phyloP scores from a whole-genome alignment of 805 yeast species.

The Saturnispora quitensis region DNA sequence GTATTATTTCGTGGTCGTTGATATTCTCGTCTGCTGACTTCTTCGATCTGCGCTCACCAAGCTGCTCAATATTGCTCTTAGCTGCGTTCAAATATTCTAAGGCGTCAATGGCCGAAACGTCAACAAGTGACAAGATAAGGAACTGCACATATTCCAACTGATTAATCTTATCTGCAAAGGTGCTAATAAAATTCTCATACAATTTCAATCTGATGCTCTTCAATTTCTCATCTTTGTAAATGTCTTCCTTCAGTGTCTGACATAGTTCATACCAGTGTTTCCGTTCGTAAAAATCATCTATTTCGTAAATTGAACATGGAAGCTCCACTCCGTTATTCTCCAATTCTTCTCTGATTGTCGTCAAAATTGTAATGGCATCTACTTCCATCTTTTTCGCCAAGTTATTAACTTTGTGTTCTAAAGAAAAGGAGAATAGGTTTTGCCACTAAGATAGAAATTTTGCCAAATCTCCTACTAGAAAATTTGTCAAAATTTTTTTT shows the following conservation, averaged over 20 bases:
- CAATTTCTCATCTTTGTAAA: conserved; percentile 50
- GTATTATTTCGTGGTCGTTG: conserved; percentile 26
- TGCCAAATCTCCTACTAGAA: neutral
- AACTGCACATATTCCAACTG: conserved; percentile 73
- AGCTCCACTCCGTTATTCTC: conserved; percentile 42
- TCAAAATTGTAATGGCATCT: conserved; percentile 41
- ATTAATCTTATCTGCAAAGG: conserved; percentile 64
- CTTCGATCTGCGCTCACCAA: conserved; percentile 26
- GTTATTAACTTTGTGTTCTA: neutral
- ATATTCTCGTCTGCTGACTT: conserved; percentile 24
- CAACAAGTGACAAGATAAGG: conserved; percentile 43
- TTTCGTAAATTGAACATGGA: conserved; percentile 48
- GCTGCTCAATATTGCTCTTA: conserved; percentile 37
- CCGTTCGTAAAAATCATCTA: conserved; percentile 81
- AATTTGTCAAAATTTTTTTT: neutral
- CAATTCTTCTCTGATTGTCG: conserved; percentile 55
- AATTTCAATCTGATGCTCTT: conserved; percentile 51
- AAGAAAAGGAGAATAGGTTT: neutral
- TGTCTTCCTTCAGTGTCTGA: conserved; percentile 43
- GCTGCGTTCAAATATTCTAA: conserved; percentile 38
- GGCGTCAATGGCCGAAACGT: conserved; percentile 37
- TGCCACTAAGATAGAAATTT: conserved; percentile 2
- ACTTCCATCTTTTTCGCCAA: conserved; percentile 12
- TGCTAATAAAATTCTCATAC: conserved; percentile 59
- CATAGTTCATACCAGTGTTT: conserved; percentile 95